Evolutionary conservation across 1,284 basidiomycete species (phyloP).

Genomic region (Moesziomyces globuligerus): DNA sequence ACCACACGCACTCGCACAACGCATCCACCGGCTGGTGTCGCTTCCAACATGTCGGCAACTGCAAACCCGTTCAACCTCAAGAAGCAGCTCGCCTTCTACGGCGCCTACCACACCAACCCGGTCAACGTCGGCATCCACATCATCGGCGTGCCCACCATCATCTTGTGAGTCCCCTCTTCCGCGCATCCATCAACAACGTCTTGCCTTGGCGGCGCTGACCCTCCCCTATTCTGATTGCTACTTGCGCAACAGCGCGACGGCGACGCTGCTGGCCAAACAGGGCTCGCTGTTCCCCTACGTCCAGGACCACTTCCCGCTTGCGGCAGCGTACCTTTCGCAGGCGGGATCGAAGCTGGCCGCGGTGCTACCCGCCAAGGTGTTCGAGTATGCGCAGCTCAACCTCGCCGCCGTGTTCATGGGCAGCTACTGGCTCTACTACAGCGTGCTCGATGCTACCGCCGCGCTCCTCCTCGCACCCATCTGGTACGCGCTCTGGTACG

Average conservation of each 20-base stretch:
- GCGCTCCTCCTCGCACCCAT: constrained; percentile 50
- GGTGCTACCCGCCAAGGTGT: constrained; percentile 20
- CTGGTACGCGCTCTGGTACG: constrained; percentile 43
- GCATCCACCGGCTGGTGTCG: neutral
- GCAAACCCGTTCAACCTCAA: constrained; percentile 51
- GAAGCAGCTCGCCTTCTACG: constrained; percentile 61
- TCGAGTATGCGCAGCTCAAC: constrained; percentile 43
- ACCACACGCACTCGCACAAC: neutral
- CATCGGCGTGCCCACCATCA: constrained; percentile 58
- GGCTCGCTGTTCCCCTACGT: constrained; percentile 38
- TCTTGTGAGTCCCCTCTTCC: constrained; percentile 26
- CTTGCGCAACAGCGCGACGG: constrained; percentile 24
- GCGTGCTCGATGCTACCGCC: constrained; percentile 47
- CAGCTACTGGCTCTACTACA: constrained; percentile 56
- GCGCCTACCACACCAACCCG: constrained; percentile 58
- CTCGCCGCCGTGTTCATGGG: constrained; percentile 39
- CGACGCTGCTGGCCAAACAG: constrained; percentile 30
- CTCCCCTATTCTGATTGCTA: too few relatives aligned
- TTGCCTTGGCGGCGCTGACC: too few relatives aligned
- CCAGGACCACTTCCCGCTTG: constrained; percentile 30
- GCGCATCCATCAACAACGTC: neutral
- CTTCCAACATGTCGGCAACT: constrained; percentile 44
- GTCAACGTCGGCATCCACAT: constrained; percentile 63
- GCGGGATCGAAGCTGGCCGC: constrained; percentile 20
- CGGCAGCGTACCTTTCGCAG: constrained; percentile 40